These are phyloP conservation scores for Colletotrichum sp. DNA, from an alignment of 2,329 filamentous ascomycete species.

Conservation along the genomic window DNA sequence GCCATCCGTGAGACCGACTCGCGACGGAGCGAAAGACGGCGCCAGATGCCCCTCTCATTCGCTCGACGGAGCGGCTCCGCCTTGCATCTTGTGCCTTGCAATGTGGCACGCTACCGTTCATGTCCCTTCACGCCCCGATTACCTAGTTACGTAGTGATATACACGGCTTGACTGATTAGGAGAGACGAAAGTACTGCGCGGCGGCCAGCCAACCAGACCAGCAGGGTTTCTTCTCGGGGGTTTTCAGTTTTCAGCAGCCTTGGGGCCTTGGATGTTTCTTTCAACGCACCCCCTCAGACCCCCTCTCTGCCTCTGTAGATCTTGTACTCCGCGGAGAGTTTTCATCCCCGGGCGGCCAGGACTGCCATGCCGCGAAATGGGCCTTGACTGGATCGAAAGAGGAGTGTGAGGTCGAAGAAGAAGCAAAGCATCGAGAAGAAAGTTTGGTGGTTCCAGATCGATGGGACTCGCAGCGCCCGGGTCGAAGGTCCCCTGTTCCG, in stretches of 20 bases:
- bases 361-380: not conserved
- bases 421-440: not conserved
- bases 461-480: conserved; percentile 18
- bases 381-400: not conserved
- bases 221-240: not conserved
- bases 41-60: not conserved
- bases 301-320: not conserved
- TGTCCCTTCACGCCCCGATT: not conserved
- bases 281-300: not conserved
- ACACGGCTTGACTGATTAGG: not conserved
- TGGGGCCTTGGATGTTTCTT: not conserved
- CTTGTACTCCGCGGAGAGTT: not conserved
- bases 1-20: not conserved
- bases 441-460: conserved; percentile 1
- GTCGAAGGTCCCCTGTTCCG: not conserved
- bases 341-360: not conserved
- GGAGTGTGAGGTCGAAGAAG: not conserved
- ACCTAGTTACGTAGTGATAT: not conserved
- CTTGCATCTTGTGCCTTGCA: not conserved
- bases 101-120: not conserved
- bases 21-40: not conserved
- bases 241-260: not conserved
- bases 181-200: not conserved
- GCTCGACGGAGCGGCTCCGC: not conserved
- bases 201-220: not conserved